These are phyloP conservation scores for Podaxis mareebaensis DNA, from an alignment of 768 basidiomycete species.

Conservation along the genomic window DNA sequence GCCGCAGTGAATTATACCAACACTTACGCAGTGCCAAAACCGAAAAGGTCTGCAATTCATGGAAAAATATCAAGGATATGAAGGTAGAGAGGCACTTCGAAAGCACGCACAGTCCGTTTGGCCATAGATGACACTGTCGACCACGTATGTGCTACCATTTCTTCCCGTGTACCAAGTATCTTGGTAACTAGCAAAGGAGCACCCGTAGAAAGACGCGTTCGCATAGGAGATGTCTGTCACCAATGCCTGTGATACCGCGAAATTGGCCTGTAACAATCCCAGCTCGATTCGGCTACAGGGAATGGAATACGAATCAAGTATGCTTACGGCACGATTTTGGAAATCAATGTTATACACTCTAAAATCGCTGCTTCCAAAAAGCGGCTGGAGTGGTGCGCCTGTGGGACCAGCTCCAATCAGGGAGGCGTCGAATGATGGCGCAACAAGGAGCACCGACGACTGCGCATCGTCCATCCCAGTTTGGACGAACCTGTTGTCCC, in stretches of 20 bases:
- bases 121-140: slow-evolving; percentile 63
- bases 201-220: slow-evolving; percentile 69
- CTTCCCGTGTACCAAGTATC: slow-evolving; percentile 68
- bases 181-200: slow-evolving; percentile 60
- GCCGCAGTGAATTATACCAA: not conserved
- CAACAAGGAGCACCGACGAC: slow-evolving; percentile 58
- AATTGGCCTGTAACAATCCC: slow-evolving; percentile 42
- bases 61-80: not conserved
- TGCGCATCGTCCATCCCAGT: slow-evolving; percentile 53
- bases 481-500: slow-evolving; percentile 45
- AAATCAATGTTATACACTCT: slow-evolving; percentile 69
- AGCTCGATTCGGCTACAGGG: not conserved
- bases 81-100: not conserved
- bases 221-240: slow-evolving; percentile 64
- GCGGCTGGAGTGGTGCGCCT: slow-evolving; percentile 51
- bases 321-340: slow-evolving; percentile 61
- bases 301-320: not conserved
- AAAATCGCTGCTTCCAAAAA: slow-evolving; percentile 59
- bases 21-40: slow-evolving; percentile 59
- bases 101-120: slow-evolving; percentile 57
- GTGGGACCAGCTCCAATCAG: slow-evolving; percentile 61
- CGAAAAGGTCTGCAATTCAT: slow-evolving; percentile 47
- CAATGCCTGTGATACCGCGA: slow-evolving; percentile 60
- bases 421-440: slow-evolving; percentile 55
- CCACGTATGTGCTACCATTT: slow-evolving; percentile 57